phyloP scores from a whole-genome alignment of 164 flowering plant genomes.

The Liquidambar formosana region DNA sequence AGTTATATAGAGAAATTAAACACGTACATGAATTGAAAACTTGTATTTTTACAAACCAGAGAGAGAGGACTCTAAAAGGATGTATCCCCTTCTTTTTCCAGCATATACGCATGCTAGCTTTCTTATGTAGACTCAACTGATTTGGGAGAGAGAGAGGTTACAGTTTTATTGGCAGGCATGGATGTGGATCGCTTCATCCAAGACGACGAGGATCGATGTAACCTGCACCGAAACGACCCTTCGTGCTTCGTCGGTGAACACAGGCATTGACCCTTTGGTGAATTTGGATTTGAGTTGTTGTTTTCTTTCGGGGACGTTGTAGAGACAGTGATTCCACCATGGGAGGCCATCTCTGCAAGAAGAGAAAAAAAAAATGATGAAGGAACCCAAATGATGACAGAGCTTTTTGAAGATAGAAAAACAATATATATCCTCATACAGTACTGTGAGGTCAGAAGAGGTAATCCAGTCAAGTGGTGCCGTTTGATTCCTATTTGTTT shows the following conservation, averaged over 20 bases:
- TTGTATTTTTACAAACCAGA: too few species aligned
- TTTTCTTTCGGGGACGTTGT: conserved; percentile 27
- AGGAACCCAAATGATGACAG: too few species aligned
- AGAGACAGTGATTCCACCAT: conserved; percentile 12
- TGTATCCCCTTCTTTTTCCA: too few species aligned
- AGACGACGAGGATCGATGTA: conserved; percentile 43
- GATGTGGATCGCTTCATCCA: conserved; percentile 47
- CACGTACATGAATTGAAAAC: too few species aligned
- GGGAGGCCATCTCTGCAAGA: conserved; percentile 23
- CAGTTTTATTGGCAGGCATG: conserved; percentile 30
- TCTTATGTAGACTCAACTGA: conserved; percentile 27
- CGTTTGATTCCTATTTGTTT: neutral
- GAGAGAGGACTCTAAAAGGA: neutral
- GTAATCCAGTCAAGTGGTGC: neutral
- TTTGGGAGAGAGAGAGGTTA: conserved; percentile 33
- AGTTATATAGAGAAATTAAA: too few species aligned
- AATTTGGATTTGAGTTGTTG: neutral
- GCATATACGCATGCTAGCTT: too few species aligned
- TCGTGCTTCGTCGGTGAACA: conserved; percentile 65
- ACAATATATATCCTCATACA: neutral
- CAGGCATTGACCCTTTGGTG: conserved; percentile 46
- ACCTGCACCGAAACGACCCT: conserved; percentile 59
- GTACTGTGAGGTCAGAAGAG: neutral
- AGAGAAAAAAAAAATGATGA: neutral
- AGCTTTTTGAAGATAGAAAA: too few species aligned